These are phyloP conservation scores for Leptodermis oblonga DNA, from an alignment of 257 asterid species.

Conservation along the genomic window DNA sequence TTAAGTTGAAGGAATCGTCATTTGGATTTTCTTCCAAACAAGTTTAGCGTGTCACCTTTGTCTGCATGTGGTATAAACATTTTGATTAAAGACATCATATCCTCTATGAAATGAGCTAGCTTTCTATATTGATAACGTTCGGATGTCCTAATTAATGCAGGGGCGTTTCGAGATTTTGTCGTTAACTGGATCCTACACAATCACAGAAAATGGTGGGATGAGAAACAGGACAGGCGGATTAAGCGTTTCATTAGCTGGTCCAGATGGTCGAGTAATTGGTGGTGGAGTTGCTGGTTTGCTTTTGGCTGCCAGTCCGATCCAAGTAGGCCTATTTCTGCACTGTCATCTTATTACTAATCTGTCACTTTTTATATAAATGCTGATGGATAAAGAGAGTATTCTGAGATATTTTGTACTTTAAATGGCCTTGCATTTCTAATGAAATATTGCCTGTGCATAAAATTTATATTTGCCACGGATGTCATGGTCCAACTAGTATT, in stretches of 20 bases:
- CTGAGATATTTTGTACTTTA: not conserved
- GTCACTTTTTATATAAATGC: not conserved
- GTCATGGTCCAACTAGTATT: too few relatives aligned
- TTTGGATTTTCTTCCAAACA: not conserved
- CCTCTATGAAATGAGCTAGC: not conserved
- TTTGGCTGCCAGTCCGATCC: conserved; percentile 89
- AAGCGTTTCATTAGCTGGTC: conserved; percentile 82
- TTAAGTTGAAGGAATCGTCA: not conserved
- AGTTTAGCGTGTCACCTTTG: not conserved
- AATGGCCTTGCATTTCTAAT: not conserved
- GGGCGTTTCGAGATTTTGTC: conserved; percentile 91
- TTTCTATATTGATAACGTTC: not conserved
- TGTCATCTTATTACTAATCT: not conserved
- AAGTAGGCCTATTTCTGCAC: conserved; percentile 33
- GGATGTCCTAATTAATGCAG: conserved; percentile 40
- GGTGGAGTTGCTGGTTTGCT: conserved; percentile 89
- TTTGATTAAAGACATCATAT: not conserved
- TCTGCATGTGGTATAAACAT: not conserved
- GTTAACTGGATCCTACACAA: conserved; percentile 71
- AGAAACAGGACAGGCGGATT: conserved; percentile 74
- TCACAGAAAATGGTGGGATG: conserved; percentile 60
- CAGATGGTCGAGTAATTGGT: conserved; percentile 92
- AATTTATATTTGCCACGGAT: too few relatives aligned
- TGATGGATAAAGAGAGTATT: too few relatives aligned
- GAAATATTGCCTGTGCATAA: too few relatives aligned